A percentile compares a stretch with the other conserved stretches of the same genome.
Evolutionary conservation across 805 yeast species (phyloP).

Genomic region (Allodekkera sacchari): DNA sequence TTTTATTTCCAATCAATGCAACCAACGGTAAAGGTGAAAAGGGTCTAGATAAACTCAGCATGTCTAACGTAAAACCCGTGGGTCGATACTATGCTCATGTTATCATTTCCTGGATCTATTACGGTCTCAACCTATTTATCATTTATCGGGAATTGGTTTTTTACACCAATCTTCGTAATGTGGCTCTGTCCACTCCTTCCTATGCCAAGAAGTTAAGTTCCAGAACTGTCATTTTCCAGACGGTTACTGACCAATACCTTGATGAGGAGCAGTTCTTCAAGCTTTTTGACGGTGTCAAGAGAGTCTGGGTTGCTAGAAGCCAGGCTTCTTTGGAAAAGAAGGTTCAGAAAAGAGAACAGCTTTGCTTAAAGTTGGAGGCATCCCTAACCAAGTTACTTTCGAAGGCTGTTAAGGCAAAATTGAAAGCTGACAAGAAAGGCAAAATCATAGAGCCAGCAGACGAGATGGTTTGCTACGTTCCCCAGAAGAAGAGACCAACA

Average conservation of each 20-base stretch:
- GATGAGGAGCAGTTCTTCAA: constrained; percentile 66
- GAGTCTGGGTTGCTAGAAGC: constrained; percentile 74
- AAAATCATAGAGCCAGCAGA: constrained; percentile 31
- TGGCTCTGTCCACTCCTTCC: constrained; percentile 71
- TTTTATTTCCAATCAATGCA: constrained; percentile 80
- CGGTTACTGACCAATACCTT: constrained; percentile 68
- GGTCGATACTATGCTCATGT: constrained; percentile 82
- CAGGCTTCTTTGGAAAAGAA: constrained; percentile 42
- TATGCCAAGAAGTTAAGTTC: constrained; percentile 69
- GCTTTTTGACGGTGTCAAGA: constrained; percentile 73
- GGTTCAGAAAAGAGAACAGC: constrained; percentile 49
- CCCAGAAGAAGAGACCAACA: constrained; percentile 61
- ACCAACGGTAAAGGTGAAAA: constrained; percentile 48
- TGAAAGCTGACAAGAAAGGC: constrained; percentile 63
- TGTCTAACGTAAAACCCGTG: constrained; percentile 57
- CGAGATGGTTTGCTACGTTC: constrained; percentile 50
- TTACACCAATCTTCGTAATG: constrained; percentile 68
- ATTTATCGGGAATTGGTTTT: constrained; percentile 77
- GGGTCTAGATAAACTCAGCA: constrained; percentile 73
- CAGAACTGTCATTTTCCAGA: constrained; percentile 76
- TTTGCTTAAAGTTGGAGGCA: constrained; percentile 57
- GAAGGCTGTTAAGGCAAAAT: constrained; percentile 54
- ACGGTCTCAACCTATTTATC: constrained; percentile 58
- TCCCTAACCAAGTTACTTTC: constrained; percentile 53
- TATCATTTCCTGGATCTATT: constrained; percentile 71